Percentiles rank a stretch among this genome's conserved stretches.
phyloP scores from a whole-genome alignment of 1,284 basidiomycete species.

The Bjerkandera adusta region DNA sequence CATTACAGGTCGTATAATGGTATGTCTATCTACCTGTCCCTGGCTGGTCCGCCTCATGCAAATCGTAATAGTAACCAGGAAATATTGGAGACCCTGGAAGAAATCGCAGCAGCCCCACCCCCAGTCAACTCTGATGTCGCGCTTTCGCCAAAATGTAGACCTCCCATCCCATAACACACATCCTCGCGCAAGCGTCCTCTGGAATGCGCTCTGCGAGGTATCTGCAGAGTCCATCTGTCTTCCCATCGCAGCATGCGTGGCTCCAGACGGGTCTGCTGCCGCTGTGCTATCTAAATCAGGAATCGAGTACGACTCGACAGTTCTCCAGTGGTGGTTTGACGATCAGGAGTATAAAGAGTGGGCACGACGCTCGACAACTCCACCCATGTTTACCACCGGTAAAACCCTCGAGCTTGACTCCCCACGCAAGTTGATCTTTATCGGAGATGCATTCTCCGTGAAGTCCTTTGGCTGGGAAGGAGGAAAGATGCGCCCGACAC shows the following conservation, averaged over 20 bases:
- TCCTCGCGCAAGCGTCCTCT: slow-evolving; percentile 30
- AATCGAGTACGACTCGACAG: slow-evolving; percentile 35
- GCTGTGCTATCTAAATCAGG: slow-evolving; percentile 30
- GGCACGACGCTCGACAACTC: slow-evolving; percentile 13
- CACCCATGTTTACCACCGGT: slow-evolving; percentile 18
- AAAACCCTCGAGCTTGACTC: slow-evolving; percentile 23
- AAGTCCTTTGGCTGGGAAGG: slow-evolving; percentile 21
- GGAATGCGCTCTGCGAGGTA: slow-evolving; percentile 38
- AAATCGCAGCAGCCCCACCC: slow-evolving; percentile 26
- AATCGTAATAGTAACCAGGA: neutral
- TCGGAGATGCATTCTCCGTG: slow-evolving; percentile 25
- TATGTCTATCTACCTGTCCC: neutral
- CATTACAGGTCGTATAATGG: too few relatives aligned
- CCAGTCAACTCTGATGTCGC: slow-evolving; percentile 30
- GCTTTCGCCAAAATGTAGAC: slow-evolving; percentile 28
- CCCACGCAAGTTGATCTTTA: slow-evolving; percentile 22
- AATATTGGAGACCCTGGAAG: slow-evolving; percentile 15
- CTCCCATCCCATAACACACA: slow-evolving; percentile 19
- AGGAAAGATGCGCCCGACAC: neutral
- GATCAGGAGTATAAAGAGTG: slow-evolving; percentile 16
- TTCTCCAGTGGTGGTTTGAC: slow-evolving; percentile 29
- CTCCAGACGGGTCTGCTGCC: slow-evolving; percentile 28
- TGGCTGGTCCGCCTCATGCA: neutral
- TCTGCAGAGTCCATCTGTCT: slow-evolving; percentile 17
- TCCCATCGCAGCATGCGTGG: slow-evolving; percentile 26